Evolutionary conservation across 495 filamentous ascomycete genomes (phyloP).

Genomic region (Tetracladium setigerum): DNA sequence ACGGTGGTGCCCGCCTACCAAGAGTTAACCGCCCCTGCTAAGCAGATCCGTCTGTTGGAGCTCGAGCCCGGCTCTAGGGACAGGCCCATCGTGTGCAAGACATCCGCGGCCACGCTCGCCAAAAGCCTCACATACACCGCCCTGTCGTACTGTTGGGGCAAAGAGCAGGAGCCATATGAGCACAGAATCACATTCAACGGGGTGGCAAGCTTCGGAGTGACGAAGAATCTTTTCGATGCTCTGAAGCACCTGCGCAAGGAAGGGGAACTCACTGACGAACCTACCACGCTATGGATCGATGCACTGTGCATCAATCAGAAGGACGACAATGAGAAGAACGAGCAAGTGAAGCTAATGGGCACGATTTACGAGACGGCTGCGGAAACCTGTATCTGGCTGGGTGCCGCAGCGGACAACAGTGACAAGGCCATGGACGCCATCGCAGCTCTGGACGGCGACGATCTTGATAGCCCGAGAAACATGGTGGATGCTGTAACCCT

Average conservation of each 20-base stretch:
- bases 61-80: neutral
- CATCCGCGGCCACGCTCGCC: neutral
- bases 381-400: neutral
- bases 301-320: slow-evolving; percentile 24
- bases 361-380: slow-evolving; percentile 13
- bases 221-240: slow-evolving; percentile 1
- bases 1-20: neutral
- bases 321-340: slow-evolving; percentile 14
- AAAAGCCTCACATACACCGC: neutral
- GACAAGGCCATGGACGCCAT: neutral
- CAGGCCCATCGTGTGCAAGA: neutral
- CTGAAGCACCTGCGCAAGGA: neutral
- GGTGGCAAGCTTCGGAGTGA: neutral
- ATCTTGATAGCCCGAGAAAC: neutral
- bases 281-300: slow-evolving; percentile 19
- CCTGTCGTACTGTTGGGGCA: slow-evolving; percentile 3
- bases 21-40: neutral
- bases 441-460: neutral
- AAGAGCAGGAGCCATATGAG: slow-evolving; percentile 1
- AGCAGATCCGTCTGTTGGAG: neutral
- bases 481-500: neutral
- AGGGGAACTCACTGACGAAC: neutral
- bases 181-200: neutral
- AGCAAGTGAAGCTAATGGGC: slow-evolving; percentile 20
- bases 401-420: neutral